A percentile compares a stretch with the other conserved stretches of the same genome.
These are phyloP conservation scores for Salvia rosmarinus DNA, from an alignment of 257 asterid species.

Conservation along the genomic window DNA sequence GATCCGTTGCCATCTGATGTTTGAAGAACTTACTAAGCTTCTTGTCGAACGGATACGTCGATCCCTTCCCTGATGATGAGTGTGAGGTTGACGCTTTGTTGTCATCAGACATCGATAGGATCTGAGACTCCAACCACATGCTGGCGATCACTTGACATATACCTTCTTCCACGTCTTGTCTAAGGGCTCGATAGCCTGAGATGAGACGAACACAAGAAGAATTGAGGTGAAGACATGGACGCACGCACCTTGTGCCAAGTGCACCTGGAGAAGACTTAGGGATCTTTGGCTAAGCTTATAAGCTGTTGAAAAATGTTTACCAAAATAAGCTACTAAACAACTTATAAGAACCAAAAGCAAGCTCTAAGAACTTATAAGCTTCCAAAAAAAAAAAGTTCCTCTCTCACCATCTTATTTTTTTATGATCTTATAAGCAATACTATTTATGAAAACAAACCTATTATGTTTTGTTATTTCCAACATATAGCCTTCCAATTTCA, in stretches of 20 bases:
- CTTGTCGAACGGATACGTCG: constrained; percentile 71
- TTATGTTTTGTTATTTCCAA: too few relatives aligned
- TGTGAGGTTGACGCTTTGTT: constrained; percentile 52
- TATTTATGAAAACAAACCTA: too few relatives aligned
- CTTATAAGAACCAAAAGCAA: too few relatives aligned
- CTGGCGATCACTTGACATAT: constrained; percentile 93
- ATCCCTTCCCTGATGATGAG: constrained; percentile 43
- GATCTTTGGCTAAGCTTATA: too few relatives aligned
- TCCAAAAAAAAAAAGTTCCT: too few relatives aligned
- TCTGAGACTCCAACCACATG: constrained; percentile 92
- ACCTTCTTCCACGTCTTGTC: constrained; percentile 96
- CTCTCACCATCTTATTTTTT: too few relatives aligned
- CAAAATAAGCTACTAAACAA: too few relatives aligned
- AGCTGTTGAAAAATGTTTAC: too few relatives aligned
- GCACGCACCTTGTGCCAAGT: background rate
- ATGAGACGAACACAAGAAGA: background rate
- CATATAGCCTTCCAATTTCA: too few relatives aligned
- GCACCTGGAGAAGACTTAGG: too few relatives aligned
- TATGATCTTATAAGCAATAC: too few relatives aligned
- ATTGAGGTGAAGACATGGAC: background rate
- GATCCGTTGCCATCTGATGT: constrained; percentile 87
- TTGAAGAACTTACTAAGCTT: constrained; percentile 78
- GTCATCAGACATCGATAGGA: constrained; percentile 45
- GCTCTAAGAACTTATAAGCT: too few relatives aligned
- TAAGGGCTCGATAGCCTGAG: constrained; percentile 72